Conservation (phyloP, 768 basidiomycete species). For the Hysterangium stoloniferum region DNA sequence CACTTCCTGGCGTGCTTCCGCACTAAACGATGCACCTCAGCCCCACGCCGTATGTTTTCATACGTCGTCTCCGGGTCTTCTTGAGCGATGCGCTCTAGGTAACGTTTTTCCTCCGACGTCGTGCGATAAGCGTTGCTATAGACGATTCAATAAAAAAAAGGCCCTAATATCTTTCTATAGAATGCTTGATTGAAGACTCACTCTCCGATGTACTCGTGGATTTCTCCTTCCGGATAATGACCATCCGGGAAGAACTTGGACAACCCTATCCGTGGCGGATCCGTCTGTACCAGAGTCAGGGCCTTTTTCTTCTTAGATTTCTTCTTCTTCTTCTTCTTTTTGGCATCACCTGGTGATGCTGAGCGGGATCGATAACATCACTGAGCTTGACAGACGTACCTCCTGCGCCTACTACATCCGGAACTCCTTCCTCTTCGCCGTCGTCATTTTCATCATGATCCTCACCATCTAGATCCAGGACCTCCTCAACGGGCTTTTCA, state of each 20-base stretch:
- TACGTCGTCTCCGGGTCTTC: conserved; percentile 84
- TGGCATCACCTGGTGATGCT: background rate
- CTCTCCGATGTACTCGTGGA: conserved; percentile 89
- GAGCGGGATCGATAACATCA: background rate
- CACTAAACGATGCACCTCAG: conserved; percentile 95
- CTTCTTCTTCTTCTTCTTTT: conserved; percentile 48
- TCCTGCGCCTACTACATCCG: conserved; percentile 10
- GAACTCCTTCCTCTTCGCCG: conserved; percentile 20
- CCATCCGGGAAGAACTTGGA: conserved; percentile 83
- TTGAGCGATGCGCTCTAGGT: conserved; percentile 67
- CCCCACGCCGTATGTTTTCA: conserved; percentile 80
- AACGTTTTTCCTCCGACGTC: conserved; percentile 85
- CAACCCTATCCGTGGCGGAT: conserved; percentile 84
- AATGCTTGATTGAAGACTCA: conserved; percentile 33
- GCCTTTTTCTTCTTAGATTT: conserved; percentile 92
- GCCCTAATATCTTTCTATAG: background rate
- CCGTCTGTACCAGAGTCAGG: conserved; percentile 72
- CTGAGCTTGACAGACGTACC: conserved; percentile 1
- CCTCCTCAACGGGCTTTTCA: conserved; percentile 2
- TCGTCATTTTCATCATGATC: conserved; percentile 24
- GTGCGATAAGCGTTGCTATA: conserved; percentile 81
- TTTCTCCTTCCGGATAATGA: conserved; percentile 87
- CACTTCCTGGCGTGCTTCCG: conserved; percentile 70
- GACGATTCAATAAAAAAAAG: background rate
- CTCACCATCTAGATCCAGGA: conserved; percentile 14